phyloP scores from a whole-genome alignment of 352 stramenopile species.

The Globisporangium paddicum region DNA sequence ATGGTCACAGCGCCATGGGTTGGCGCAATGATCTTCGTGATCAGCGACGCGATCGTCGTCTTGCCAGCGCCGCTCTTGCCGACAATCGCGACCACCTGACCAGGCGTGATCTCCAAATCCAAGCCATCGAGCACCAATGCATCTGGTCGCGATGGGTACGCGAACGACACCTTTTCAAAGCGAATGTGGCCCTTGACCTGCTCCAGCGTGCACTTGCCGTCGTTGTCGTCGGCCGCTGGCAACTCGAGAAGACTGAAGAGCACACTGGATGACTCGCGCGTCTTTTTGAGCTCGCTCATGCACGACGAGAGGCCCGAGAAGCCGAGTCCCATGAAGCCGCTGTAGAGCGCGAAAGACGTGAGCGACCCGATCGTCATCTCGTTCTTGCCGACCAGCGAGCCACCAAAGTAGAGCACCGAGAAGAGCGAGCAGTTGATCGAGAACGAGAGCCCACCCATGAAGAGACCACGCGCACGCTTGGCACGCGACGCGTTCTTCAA shows the following conservation, averaged over 20 bases:
- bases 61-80: slow-evolving; percentile 84
- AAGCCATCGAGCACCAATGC: slow-evolving; percentile 58
- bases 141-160: slow-evolving; percentile 78
- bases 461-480: slow-evolving; percentile 82
- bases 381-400: slow-evolving; percentile 76
- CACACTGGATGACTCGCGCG: slow-evolving; percentile 63
- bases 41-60: slow-evolving; percentile 72
- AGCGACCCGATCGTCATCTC: slow-evolving; percentile 89
- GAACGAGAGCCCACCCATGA: slow-evolving; percentile 86
- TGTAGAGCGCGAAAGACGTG: slow-evolving; percentile 90
- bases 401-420: slow-evolving; percentile 88
- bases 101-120: slow-evolving; percentile 64
- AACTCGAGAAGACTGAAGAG: slow-evolving; percentile 66
- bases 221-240: slow-evolving; percentile 20
- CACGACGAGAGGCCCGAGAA: slow-evolving; percentile 87
- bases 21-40: slow-evolving; percentile 74
- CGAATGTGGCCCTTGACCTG: slow-evolving; percentile 57
- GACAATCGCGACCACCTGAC: slow-evolving; percentile 84
- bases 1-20: slow-evolving; percentile 54
- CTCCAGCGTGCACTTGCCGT: slow-evolving; percentile 39
- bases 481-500: slow-evolving; percentile 61
- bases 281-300: slow-evolving; percentile 72
- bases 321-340: slow-evolving; percentile 86
- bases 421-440: slow-evolving; percentile 89
- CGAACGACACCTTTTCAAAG: slow-evolving; percentile 81